A percentile compares a stretch with the other conserved stretches of the same genome.
Conservation (phyloP, 768 basidiomycete species). For the Kwoniella sp. region DNA sequence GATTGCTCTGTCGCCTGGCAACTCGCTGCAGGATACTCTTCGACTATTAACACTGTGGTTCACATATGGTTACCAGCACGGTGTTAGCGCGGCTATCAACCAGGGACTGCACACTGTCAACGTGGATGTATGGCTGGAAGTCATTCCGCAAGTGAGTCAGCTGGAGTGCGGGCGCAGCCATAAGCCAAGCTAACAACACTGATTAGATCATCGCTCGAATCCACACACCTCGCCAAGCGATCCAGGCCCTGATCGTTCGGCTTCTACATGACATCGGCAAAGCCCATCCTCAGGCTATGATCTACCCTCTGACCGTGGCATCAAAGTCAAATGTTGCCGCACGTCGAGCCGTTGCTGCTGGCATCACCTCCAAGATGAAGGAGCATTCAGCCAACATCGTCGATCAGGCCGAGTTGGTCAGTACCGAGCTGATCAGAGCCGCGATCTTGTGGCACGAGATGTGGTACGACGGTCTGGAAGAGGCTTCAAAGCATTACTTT, state of each 20-base stretch:
- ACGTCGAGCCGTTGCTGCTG: conserved; percentile 73
- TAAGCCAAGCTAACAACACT: too few species aligned
- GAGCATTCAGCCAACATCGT: conserved; percentile 86
- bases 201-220: conserved; percentile 92
- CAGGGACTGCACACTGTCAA: conserved; percentile 82
- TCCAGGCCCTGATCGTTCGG: conserved; percentile 81
- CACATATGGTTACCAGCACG: conserved; percentile 85
- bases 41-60: conserved; percentile 95
- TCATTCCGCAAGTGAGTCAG: conserved; percentile 86
- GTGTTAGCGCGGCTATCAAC: conserved; percentile 83
- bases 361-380: conserved; percentile 86
- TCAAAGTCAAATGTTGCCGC: conserved; percentile 85
- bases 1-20: conserved; percentile 79
- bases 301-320: conserved; percentile 88
- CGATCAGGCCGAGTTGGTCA: conserved; percentile 83
- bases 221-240: conserved; percentile 82
- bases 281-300: conserved; percentile 93
- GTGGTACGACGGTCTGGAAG: conserved; percentile 98
- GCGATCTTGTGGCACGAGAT: conserved; percentile 98
- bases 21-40: conserved; percentile 89
- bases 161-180: not conserved
- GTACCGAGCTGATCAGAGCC: conserved; percentile 89
- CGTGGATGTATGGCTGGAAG: conserved; percentile 97
- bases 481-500: conserved; percentile 93
- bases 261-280: conserved; percentile 88